Evolutionary conservation across 2,329 filamentous ascomycete genomes (phyloP), one percentile per base, ranked within the genome.

Genomic region (Colletotrichum tropicale): DNA sequence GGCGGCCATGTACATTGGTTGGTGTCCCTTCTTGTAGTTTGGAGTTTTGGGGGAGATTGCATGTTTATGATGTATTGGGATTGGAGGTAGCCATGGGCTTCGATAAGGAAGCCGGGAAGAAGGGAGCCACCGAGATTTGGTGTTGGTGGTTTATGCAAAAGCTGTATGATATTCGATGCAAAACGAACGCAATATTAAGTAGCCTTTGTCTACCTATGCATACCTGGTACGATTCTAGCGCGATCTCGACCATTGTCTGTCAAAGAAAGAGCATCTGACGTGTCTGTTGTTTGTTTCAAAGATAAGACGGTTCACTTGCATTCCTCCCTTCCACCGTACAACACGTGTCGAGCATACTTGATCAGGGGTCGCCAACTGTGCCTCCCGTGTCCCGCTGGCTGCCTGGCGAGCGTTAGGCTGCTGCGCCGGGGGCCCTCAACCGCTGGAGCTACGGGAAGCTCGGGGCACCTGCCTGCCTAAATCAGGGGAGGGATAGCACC

Each of bases 1-100:
- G 85, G 92, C 95, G 21, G 92, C 93, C 52, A 99, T 99, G 98
- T 99, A 98, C 85, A 98, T 98, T 85, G 97, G 97, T 24, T 98
- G 96, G 96, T 91, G 90, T 81, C 88, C 91, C 26, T 92, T 92
- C 79, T 82, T 92, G 80, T 91, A 82, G 77, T 62, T 10, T n/a
- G 38, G 24, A n/a, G 21, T 28, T 36, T 34, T 65, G n/a, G 52
- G 13, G n/a, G n/a, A 32, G 26, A 32, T 18, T 3, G 43, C 7
- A 58, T 12, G 43, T 43, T 66, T 4, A 30, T 38, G 32, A 60
- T 18, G 48, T 43, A 28, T 21, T 21, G 70, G 55, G 28, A 34
- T 71, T 26, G 55, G 24, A 30, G 16, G 43, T 64, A 64, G 52
- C 68, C 43, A 48, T 52, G 26, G 48, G 52, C 12, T 58, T 30